Evolutionary conservation across 768 basidiomycete genomes (phyloP), one percentile per base, ranked within the genome.

Genomic region (Auriscalpium microsporum): DNA sequence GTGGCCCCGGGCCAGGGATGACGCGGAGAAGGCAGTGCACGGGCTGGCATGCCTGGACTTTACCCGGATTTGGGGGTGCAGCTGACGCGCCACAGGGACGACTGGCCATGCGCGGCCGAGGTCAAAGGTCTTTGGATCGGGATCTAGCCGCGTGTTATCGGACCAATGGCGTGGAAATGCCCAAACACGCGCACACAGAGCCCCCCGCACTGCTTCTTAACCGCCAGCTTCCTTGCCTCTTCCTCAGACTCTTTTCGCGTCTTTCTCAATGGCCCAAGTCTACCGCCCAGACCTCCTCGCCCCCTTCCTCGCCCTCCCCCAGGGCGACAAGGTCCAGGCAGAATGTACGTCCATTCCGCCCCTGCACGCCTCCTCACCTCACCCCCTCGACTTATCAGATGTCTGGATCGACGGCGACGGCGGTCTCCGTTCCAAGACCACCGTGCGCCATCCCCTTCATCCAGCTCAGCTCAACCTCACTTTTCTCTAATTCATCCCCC

Each of bases 401-500:
- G 88, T 97, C 74, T 98, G 95, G 95, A 86, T 97, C 69, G 95
- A 98, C 69, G 94, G 94, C 59, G 88, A 97, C 69, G 79, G 81
- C 62, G 95, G 90, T 61, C 83, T 96, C 61, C 91, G 96, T 70
- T 95, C 86, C 65, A 99, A 99, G 81, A 98, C 94, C 62, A 96
- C 87, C 35, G 91, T 91, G 59, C 47, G 84, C 73, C 13, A 16
- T 47, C 14, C 50, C 13, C 11, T 47, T 8, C 52, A 55, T 46
- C 52, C 36, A 14, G 21, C 48, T 42, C 40, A 21, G 33, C 44
- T 21, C 8, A 51, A 14, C 33, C 55, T 21, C 58, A 53, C 56
- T 34, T 56, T 56, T 11, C 55, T 51, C 47, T 54, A 28, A 38
- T 56, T 40, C 54, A 21, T 11, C 54, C 57, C 57, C 1, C 66